Evolutionary conservation across 2,329 filamentous ascomycete genomes (phyloP).

Genomic region (Fusarium beomiforme): DNA sequence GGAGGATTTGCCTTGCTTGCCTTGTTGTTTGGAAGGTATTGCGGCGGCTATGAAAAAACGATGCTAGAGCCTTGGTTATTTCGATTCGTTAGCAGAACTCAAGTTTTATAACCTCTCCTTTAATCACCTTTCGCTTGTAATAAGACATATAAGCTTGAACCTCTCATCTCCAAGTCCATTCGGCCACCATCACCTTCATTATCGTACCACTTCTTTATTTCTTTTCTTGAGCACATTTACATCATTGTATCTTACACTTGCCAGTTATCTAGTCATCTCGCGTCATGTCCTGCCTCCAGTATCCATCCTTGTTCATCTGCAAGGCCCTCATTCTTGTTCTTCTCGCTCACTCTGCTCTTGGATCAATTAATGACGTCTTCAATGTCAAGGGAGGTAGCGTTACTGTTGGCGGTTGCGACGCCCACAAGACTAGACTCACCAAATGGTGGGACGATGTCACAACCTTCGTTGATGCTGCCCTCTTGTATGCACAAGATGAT

Average conservation of each 20-base stretch:
- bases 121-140: rapidly evolving
- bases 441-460: neutral
- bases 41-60: rapidly evolving
- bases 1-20: neutral
- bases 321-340: rapidly evolving
- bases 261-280: neutral
- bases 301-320: rapidly evolving
- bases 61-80: neutral
- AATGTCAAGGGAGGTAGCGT: neutral
- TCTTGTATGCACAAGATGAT: neutral
- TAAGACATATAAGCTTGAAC: neutral
- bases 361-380: neutral
- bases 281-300: neutral
- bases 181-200: rapidly evolving
- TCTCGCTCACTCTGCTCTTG: neutral
- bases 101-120: rapidly evolving
- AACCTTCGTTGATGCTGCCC: neutral
- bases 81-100: rapidly evolving
- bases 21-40: neutral
- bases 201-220: neutral
- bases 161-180: rapidly evolving
- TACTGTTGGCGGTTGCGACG: neutral
- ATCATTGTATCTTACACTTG: neutral
- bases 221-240: neutral
- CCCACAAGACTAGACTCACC: neutral